Conservation (phyloP, 768 basidiomycete species). For the Termitomyces sp. region DNA sequence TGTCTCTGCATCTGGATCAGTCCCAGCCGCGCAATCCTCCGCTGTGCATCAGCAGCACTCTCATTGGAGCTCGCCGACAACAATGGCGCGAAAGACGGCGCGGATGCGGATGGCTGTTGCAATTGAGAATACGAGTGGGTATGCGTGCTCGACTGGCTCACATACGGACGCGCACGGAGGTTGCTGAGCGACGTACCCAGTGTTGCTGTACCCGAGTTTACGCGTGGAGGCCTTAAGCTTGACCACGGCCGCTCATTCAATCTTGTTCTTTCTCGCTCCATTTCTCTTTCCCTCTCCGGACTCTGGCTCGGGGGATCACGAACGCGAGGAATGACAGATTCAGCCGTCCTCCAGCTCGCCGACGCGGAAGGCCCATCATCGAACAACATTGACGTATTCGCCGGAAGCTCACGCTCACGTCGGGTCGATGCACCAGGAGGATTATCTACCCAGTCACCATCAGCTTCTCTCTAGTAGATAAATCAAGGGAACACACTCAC, state of each 20-base stretch:
- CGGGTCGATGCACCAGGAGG: too few species aligned
- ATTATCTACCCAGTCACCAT: not conserved
- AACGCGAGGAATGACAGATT: not conserved
- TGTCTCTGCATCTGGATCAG: conserved; percentile 20
- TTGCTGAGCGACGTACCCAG: not conserved
- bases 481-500: not conserved
- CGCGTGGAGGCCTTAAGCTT: not conserved
- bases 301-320: not conserved
- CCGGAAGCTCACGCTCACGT: not conserved
- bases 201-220: not conserved
- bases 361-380: not conserved
- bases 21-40: conserved; percentile 30
- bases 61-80: conserved; percentile 32
- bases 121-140: conserved; percentile 17
- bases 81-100: conserved; percentile 15
- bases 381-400: conserved; percentile 7
- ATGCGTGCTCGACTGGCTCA: conserved; percentile 4
- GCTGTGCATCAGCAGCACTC: conserved; percentile 35
- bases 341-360: too few species aligned
- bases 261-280: not conserved
- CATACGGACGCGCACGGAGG: conserved; percentile 10
- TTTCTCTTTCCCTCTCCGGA: conserved; percentile 3
- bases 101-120: conserved; percentile 19
- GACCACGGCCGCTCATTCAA: not conserved
- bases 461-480: not conserved